These are phyloP conservation scores for Linum tenue DNA, from an alignment of 345 rosid species.

Conservation along the genomic window DNA sequence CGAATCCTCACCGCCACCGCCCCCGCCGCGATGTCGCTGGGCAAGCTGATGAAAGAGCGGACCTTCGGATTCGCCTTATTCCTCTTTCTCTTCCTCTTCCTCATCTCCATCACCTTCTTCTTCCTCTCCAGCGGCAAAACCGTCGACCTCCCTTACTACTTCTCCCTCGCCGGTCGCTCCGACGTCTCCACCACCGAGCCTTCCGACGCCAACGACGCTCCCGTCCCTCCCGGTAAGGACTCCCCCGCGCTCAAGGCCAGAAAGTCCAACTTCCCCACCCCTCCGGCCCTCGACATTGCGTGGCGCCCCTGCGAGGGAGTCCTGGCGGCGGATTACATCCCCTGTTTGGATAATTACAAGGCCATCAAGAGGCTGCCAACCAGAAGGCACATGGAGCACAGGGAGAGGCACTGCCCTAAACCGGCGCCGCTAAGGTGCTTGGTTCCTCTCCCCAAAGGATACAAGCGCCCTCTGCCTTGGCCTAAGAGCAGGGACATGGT, in stretches of 20 bases:
- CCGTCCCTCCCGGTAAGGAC: background rate
- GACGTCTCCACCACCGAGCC: background rate
- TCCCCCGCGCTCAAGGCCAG: background rate
- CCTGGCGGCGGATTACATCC: conserved; percentile 56
- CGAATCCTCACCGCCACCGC: background rate
- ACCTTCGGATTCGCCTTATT: background rate
- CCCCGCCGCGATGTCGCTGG: background rate
- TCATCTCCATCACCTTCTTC: background rate
- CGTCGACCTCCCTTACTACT: background rate
- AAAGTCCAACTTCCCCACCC: background rate
- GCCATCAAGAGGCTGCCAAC: conserved; percentile 59
- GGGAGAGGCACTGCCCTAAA: conserved; percentile 85
- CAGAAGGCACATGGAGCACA: conserved; percentile 78
- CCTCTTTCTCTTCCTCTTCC: background rate
- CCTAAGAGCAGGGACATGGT: conserved; percentile 99
- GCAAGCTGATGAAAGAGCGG: background rate
- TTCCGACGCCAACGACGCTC: background rate
- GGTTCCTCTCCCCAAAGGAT: conserved; percentile 56
- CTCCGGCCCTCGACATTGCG: background rate
- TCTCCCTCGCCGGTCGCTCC: background rate
- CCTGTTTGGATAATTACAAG: conserved; percentile 60
- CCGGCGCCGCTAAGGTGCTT: conserved; percentile 51
- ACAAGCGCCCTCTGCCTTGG: conserved; percentile 65
- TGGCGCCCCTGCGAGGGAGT: conserved; percentile 49
- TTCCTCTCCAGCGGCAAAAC: background rate